Conservation (phyloP, 2,329 filamentous ascomycete genomes). For the Claviceps citrina region DNA sequence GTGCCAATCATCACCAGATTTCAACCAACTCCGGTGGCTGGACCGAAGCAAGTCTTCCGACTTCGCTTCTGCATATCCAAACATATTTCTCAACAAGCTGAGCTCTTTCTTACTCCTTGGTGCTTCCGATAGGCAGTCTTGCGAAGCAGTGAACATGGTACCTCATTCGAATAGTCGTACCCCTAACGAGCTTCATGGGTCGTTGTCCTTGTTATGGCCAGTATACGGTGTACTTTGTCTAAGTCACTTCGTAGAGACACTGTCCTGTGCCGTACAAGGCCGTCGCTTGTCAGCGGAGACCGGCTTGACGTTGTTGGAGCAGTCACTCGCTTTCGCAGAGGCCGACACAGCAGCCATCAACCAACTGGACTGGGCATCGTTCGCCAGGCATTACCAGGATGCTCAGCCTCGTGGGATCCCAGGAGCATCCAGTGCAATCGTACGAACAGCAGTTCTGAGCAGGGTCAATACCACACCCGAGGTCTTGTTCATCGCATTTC, state of each 20-base stretch:
- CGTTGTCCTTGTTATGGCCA: constrained; percentile 61
- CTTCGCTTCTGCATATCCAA: constrained; percentile 55
- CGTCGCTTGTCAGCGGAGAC: constrained; percentile 68
- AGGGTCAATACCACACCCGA: constrained; percentile 81
- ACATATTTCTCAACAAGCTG: constrained; percentile 54
- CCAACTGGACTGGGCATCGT: constrained; percentile 57
- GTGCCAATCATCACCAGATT: constrained; percentile 73
- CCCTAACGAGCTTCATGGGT: constrained; percentile 49
- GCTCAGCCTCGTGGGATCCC: constrained; percentile 11
- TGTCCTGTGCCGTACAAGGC: constrained; percentile 78
- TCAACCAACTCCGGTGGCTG: constrained; percentile 53
- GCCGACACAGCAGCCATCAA: constrained; percentile 77
- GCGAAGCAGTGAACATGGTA: constrained; percentile 57
- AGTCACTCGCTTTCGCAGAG: constrained; percentile 89
- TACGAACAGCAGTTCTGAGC: constrained; percentile 53
- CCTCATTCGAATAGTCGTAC: constrained; percentile 35
- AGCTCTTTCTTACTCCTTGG: constrained; percentile 60
- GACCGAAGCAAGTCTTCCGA: constrained; percentile 48
- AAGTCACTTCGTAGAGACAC: constrained; percentile 77
- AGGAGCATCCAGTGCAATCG: constrained; percentile 31
- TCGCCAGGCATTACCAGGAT: constrained; percentile 32
- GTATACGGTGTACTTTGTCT: constrained; percentile 54
- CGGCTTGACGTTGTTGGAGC: constrained; percentile 92
- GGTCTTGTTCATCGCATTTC: constrained; percentile 67
- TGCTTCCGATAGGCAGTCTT: constrained; percentile 59